Base-by-base conservation (phyloP, 495 filamentous ascomycete species). In the Bacidia gigantensis region DNA sequence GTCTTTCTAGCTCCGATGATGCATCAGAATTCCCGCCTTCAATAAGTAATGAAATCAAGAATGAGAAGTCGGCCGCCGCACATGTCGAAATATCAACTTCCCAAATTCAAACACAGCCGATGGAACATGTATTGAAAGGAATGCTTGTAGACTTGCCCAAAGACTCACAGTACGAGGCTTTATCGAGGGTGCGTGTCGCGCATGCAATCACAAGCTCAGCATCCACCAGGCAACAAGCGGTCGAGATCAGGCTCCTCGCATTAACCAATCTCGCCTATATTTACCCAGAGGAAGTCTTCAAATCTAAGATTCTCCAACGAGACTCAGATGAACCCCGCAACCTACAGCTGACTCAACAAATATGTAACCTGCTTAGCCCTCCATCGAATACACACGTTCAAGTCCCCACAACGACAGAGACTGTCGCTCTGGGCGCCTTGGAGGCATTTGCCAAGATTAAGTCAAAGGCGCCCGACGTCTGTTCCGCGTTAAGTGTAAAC, bases 211-310 rank as follows among this genome's bases (percentile, higher is more conserved):
- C 75, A 26, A 72, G 73, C 1, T 82, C 86, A 2, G 57, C 72
- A 25, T 73, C 78, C 43, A 78, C 76, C 39, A 76, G 89, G 29
- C 83, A 86, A 60, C 77, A 85, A 56, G 81, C 92, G 20, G 72
- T 97, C 35, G 79, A 82, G 26, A 80, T 90, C 47, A 82, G 89
- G 21, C 70, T 96, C 20, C 69, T 97, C 44, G 90, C 93, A 22
- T 78, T 96, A 56, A 88, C 86, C 17, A 99, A 99, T 61, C 67
- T 97, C 40, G 88, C 88, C 9, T 96, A 93, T 65, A 81, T 97
- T 50, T 80, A 88, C 58, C 73, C 78, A 2, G 93, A 97, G 59
- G 64, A 72, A 3, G 71, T 76, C 9, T 95, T 97, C 61, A 74
- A 86, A 43, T 80, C 88, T 56, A 94, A 87, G 66, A 76, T 94